Percentiles rank a stretch among this genome's conserved stretches.
phyloP scores from a whole-genome alignment of 495 filamentous ascomycete genomes.

The Talaromyces trachyspermus region DNA sequence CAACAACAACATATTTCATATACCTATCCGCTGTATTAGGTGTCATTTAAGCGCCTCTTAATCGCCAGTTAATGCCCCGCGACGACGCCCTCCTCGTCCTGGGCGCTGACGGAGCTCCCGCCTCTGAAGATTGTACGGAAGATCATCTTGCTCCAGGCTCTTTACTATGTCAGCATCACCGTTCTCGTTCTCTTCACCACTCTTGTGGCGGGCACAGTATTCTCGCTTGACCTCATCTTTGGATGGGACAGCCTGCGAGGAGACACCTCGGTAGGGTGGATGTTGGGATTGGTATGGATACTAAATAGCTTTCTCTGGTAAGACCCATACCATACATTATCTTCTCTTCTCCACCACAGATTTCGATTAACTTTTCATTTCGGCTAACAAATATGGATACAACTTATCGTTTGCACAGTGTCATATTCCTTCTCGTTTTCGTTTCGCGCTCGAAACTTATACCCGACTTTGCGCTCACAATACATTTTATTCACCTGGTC shows the following conservation, averaged over 20 bases:
- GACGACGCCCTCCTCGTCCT: slow-evolving; percentile 68
- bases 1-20: neutral
- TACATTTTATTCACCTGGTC: slow-evolving; percentile 81
- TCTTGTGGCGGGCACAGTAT: slow-evolving; percentile 68
- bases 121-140: slow-evolving; percentile 81
- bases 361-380: no score
- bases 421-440: slow-evolving; percentile 69
- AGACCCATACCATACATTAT: slow-evolving; percentile 19
- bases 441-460: slow-evolving; percentile 85
- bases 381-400: no score
- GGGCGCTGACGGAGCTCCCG: slow-evolving; percentile 72
- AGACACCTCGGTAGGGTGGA: slow-evolving; percentile 90
- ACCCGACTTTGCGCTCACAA: slow-evolving; percentile 85
- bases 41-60: no score
- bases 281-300: slow-evolving; percentile 80
- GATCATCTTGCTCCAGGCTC: slow-evolving; percentile 75
- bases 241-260: slow-evolving; percentile 77
- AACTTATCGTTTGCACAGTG: slow-evolving; percentile 23
- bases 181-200: slow-evolving; percentile 82
- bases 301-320: slow-evolving; percentile 71
- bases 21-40: neutral
- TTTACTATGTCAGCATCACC: slow-evolving; percentile 72
- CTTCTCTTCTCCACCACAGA: slow-evolving; percentile 2
- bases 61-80: slow-evolving; percentile 56
- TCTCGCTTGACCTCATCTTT: slow-evolving; percentile 65